Base-by-base conservation (phyloP, 441 rosid genomes). In the Brassica hybrid region DNA sequence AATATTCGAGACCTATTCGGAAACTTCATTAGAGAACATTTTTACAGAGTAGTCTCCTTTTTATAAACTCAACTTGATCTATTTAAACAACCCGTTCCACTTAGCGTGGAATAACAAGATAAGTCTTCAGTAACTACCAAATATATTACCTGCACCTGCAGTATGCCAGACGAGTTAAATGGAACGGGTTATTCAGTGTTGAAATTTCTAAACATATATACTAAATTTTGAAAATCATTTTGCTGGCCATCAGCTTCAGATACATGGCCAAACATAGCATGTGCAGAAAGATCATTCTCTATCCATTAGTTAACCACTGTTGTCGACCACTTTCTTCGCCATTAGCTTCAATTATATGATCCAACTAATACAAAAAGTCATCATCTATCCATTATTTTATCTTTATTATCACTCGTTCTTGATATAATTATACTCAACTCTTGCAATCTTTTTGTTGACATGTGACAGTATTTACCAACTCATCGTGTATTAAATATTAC, bases 161-260 rank as follows among this genome's bases (percentile, higher is more conserved):
- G 19, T 50, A 50, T 50, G 57, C 19, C 19, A 50, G 57, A 14
- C 57, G 57, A 50, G 57, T 50, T 14, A 50, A 50, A 50, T 50
- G 57, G 57, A 6, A 50, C 9, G 17, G 18, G 56, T 48, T 48
- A 48, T 48, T 5, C 56, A n/a, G 56, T n/a, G 56, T 48, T n/a
- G 18, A 48, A 45, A 6, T 50, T 14, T 2, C 16, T n/a, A 50
- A n/a, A n/a, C 16, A 50, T 50, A 50, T 50, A n/a, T 50, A 50
- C 18, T 50, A 50, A n/a, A 2, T 50, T 14, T 45, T 45, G 16
- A 50, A 50, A 50, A 50, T 14, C 57, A 50, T 50, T 50, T 50
- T 50, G 57, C 19, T 50, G 57, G 57, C 57, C 56, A 48, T 48
- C 18, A 50, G 8, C 57, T 50, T 50, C 57, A 50, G 57, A 50